Conservation (phyloP, 1,284 basidiomycete genomes). For the Lignosus rhinocerotis region DNA sequence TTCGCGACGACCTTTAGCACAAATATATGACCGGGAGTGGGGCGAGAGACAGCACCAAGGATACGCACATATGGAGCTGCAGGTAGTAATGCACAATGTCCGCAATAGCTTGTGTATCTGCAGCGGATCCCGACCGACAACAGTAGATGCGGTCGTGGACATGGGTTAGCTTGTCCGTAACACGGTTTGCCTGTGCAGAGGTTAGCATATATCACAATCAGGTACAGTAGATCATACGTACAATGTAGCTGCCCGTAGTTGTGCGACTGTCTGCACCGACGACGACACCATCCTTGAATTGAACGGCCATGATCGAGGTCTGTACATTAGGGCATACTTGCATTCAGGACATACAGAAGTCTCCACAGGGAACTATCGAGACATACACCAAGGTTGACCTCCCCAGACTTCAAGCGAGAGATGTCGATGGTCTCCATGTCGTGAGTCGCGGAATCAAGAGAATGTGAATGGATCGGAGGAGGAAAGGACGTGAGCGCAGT, state of each 20-base stretch:
- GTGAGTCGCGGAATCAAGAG: slow-evolving; percentile 25
- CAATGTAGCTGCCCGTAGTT: slow-evolving; percentile 96
- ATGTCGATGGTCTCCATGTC: slow-evolving; percentile 74
- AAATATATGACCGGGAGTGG: not conserved
- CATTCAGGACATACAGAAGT: not conserved
- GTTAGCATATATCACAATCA: not conserved
- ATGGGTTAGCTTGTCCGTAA: slow-evolving; percentile 97
- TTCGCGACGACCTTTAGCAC: not conserved
- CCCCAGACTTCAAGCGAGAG: slow-evolving; percentile 82
- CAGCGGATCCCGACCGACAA: slow-evolving; percentile 97
- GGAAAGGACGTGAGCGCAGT: slow-evolving; percentile 28
- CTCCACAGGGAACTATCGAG: not conserved
- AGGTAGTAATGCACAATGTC: slow-evolving; percentile 90
- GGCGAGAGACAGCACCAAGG: no score
- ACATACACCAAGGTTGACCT: slow-evolving; percentile 93
- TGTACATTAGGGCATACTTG: slow-evolving; percentile 33
- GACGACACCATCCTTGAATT: slow-evolving; percentile 93
- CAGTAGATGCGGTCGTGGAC: slow-evolving; percentile 99
- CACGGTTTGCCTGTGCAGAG: slow-evolving; percentile 82
- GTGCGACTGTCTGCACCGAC: slow-evolving; percentile 97
- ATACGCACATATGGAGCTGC: slow-evolving; percentile 73
- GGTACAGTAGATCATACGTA: slow-evolving; percentile 38
- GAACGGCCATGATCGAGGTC: slow-evolving; percentile 99
- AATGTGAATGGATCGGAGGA: slow-evolving; percentile 23
- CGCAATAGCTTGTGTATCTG: slow-evolving; percentile 97